Conservation (phyloP, 140 eudicot species). For the Anethum foeniculum region DNA sequence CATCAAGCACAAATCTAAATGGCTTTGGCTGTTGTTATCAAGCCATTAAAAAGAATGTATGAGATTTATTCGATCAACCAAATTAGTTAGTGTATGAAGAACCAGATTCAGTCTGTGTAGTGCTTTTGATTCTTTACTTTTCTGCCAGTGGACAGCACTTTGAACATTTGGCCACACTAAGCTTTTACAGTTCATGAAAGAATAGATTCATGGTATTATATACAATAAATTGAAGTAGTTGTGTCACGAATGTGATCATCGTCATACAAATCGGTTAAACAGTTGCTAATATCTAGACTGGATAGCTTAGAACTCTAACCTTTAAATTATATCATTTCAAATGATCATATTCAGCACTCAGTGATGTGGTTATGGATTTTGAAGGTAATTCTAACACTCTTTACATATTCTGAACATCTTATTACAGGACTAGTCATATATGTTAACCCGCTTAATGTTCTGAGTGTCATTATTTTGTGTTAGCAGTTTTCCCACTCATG, state of each 20-base stretch:
- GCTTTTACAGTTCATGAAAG: neutral
- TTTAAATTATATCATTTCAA: too few species aligned
- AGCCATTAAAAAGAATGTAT: neutral
- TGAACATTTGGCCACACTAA: neutral
- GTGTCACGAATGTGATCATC: neutral
- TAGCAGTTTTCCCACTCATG: too few species aligned
- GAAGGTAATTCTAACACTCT: neutral
- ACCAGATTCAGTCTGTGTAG: constrained; percentile 9
- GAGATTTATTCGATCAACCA: constrained; percentile 6
- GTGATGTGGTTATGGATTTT: neutral
- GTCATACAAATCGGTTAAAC: neutral
- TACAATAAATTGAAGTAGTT: neutral
- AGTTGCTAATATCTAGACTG: neutral
- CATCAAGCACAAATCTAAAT: neutral
- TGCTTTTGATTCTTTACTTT: neutral
- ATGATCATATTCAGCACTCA: neutral
- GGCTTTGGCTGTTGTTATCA: neutral
- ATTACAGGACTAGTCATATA: too few species aligned
- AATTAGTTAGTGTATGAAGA: neutral
- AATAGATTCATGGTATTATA: neutral
- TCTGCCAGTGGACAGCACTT: neutral
- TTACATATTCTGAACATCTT: neutral
- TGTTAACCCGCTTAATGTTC: too few species aligned
- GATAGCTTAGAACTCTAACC: neutral
- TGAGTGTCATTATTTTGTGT: too few species aligned